Percentiles rank a stretch among this genome's conserved stretches.
These are phyloP conservation scores for Trichoderma koningiopsis DNA, from an alignment of 2,329 filamentous ascomycete species.

Conservation along the genomic window DNA sequence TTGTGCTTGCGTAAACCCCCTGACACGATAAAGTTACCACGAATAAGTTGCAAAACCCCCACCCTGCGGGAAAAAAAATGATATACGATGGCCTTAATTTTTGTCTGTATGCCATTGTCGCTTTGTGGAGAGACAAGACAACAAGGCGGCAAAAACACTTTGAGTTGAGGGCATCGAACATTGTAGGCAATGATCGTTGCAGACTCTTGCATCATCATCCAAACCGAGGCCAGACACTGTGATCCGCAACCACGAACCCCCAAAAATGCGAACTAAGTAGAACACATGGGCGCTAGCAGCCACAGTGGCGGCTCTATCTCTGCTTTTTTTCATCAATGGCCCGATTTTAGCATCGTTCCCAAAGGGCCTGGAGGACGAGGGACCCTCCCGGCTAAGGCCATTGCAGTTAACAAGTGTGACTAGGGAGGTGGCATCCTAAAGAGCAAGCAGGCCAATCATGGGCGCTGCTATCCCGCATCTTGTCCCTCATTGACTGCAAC, in stretches of 20 bases:
- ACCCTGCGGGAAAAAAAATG: background rate
- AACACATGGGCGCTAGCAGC: conserved; percentile 5
- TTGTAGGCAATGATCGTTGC: background rate
- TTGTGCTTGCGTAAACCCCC: conserved; percentile 2
- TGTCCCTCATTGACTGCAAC: conserved; percentile 2
- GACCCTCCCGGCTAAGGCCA: background rate
- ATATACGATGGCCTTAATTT: background rate
- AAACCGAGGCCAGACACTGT: background rate
- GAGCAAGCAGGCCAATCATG: background rate
- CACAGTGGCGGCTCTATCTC: background rate
- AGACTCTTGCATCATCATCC: background rate
- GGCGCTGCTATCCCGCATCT: background rate
- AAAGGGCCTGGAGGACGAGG: background rate
- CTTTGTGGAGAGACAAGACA: background rate
- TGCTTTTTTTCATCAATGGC: background rate
- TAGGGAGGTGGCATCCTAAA: background rate
- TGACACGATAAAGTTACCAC: background rate
- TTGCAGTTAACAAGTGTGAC: conserved; percentile 11
- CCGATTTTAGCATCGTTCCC: background rate
- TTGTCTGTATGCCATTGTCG: background rate
- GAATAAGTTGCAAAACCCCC: background rate
- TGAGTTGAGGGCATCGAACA: background rate
- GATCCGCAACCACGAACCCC: background rate
- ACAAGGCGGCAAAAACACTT: background rate
- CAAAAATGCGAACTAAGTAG: background rate